Evolutionary conservation across 2,329 filamentous ascomycete genomes (phyloP), one percentile per base, ranked within the genome.

Genomic region (Onygena corvina): DNA sequence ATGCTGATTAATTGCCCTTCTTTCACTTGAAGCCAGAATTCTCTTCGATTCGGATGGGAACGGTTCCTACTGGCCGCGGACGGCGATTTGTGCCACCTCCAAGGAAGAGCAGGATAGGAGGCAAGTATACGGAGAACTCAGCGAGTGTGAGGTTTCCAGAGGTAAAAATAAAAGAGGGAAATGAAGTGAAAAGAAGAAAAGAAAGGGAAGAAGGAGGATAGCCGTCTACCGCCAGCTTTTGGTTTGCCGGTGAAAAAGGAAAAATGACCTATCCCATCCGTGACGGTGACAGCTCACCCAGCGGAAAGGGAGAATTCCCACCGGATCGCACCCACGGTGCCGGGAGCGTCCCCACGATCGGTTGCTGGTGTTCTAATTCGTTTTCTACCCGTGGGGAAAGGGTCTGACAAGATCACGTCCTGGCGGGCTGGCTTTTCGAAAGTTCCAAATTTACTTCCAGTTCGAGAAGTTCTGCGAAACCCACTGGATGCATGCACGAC

Each of bases 401-500:
- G 36, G 36, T 42, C 36, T 42, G 36, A 42, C 36, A 42, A 42
- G 20, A 42, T 42, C 36, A 42, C 36, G 36, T 42, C n/a, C 36
- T 42, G 36, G 25, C 36, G 27, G 36, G 36, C 27, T 25, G 36
- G 36, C 27, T 42, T 42, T 42, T 42, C 36, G 36, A 42, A 42
- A 42, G 20, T 42, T 42, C 36, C 21, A 42, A 42, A 42, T 42
- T 42, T 42, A 42, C 36, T 42, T 42, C 36, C 36, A 42, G 36
- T 42, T 42, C 36, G 36, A 42, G 36, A 42, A 42, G 36, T 42
- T 42, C 36, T 42, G 21, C 36, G 36, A 23, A 42, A 42, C 36
- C 36, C 36, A 25, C 36, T 11, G 36, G 14, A 14, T 42, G 11
- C 21, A 42, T 42, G 36, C 36, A 42, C 21, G 36, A 42, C 36